Conservation (phyloP, 2,329 filamentous ascomycete genomes). For the Ceratocystis papillata region DNA sequence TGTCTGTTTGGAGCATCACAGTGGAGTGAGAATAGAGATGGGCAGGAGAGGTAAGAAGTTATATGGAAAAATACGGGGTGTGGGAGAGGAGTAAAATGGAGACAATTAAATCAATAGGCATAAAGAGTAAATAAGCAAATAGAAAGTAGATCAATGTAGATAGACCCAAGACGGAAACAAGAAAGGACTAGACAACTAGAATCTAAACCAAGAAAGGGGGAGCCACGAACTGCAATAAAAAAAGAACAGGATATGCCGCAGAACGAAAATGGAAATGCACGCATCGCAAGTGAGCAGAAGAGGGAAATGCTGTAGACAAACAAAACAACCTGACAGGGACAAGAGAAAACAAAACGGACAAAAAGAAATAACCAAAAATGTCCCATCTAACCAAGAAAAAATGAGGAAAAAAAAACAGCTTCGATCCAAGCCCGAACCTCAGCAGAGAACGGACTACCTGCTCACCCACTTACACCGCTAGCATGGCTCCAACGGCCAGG, state of each 20-base stretch:
- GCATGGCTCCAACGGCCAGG: not conserved
- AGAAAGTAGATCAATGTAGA: no score
- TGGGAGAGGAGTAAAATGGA: not conserved
- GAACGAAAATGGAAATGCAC: conserved; percentile 1
- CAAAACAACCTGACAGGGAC: not conserved
- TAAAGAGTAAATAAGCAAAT: not conserved
- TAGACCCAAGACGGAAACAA: not conserved
- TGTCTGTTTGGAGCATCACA: not conserved
- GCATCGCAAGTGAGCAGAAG: not conserved
- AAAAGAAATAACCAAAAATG: not conserved
- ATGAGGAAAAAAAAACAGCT: not conserved
- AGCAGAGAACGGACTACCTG: not conserved
- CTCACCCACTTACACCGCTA: not conserved
- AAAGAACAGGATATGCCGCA: conserved; percentile 4
- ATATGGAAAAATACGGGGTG: not conserved
- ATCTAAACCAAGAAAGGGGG: not conserved
- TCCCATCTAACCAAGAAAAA: not conserved
- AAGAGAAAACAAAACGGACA: not conserved
- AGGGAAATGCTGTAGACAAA: conserved; percentile 8
- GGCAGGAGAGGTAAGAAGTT: not conserved
- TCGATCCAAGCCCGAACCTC: not conserved
- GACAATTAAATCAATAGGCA: not conserved
- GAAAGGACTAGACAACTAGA: not conserved
- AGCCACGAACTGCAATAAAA: not conserved
- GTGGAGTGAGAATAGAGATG: not conserved